Evolutionary conservation across 345 rosid species (phyloP), one percentile per base, ranked within the genome.

Genomic region (Eucalyptus urophylla): DNA sequence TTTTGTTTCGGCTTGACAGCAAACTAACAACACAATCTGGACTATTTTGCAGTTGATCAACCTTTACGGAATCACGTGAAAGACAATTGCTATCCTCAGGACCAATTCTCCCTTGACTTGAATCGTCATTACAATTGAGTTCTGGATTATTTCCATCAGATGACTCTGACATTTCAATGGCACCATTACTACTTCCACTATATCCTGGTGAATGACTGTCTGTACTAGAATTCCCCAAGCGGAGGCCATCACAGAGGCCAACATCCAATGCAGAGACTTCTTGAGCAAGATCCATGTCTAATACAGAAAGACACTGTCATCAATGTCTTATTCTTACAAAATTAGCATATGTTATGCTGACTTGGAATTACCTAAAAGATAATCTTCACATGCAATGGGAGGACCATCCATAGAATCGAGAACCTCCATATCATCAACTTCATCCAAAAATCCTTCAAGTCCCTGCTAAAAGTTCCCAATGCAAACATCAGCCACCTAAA

Each of bases 401-500:
- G 92, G 94, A 87, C 93, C 91, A 16, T 92, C 89, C 27, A 96
- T 93, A 33, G 96, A 96, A 88, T 94, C 91, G 89, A 94, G 86
- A 89, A 94, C 95, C 89, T 95, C 98, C 87, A 94, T 94, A 90
- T 95, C 96, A 86, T 93, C 94, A 90, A 95, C 92, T 87, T 91
- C 97, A 88, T 94, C 96, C 62, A 96, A 94, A 92, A 94, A 86
- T 86, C 96, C 98, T 88, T 97, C 97, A 86, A 96, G 96, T 92
- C 92, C 95, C 98, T 97, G 91, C 67, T 29, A 91, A 87, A 91
- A 92, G 37, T 72, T 89, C 80, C 87, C 87, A 53, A 86, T 88
- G 85, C 47, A 76, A 76, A 37, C 29, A 40, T 76, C 27, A 76
- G 85, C 85, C 47, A 40, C 47, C 85, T 40, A 76, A 76, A 40